Base-by-base conservation (phyloP, 148 eudicot species). In the Camellia lanceoleosa region DNA sequence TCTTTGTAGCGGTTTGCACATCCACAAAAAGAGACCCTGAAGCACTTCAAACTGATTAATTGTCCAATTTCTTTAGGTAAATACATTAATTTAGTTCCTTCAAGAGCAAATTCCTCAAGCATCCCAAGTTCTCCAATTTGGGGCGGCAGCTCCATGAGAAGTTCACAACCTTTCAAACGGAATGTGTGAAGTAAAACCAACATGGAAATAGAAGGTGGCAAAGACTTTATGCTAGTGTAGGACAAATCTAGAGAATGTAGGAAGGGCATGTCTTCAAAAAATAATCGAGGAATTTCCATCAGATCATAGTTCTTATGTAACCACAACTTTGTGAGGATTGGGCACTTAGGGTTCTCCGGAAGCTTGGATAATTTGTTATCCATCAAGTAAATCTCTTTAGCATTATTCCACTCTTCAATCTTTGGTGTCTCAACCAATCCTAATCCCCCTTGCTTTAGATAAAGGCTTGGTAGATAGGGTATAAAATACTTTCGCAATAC, bases 141-240 rank as follows among this genome's bases (percentile, higher is more conserved):
- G 38, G 70, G 46, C 38, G 70, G 70, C 5, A 66, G 18, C 38
- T 66, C 46, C 46, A 66, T 66, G 10, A 66, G 16, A 13, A 13
- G 70, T 3, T 66, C 70, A 66, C 70, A 66, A 6, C 47, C 13
- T 66, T 44, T 66, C 46, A 66, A 41, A 11, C 0, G 1, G 16
- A 66, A 38, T 66, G 30, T 30, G 30, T 30, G 44, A 18, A 66
- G 70, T 38, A 44, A 44, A 30, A 13, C 3, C 41, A 66, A 66
- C 38, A 16, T 66, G 5, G 80, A 78, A n/a, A 78, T 78, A 18
- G 80, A 78, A 43, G 18, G 12, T 11, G 80, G 80, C 74, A 78
- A 78, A 56, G 55, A 56, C 7, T 68, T 69, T 68, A 78, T 41
- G 43, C 65, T 56, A 16, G 74, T 42, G 44, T n/a, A 44, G 0